phyloP scores from a whole-genome alignment of 2,329 filamentous ascomycete species.

The Phialocephala sp. region DNA sequence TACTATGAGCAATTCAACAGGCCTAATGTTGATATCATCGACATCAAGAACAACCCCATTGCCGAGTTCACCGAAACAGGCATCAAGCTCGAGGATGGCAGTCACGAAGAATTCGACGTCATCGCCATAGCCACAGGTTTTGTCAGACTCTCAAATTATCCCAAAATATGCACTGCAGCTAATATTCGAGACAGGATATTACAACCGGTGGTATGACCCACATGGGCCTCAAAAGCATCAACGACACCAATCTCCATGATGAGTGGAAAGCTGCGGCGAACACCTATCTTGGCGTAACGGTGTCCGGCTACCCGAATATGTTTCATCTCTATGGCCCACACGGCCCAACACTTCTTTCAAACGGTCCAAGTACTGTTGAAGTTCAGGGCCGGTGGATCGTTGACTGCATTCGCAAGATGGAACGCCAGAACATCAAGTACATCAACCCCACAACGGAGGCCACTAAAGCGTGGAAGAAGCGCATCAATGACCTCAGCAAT shows the following conservation, averaged over 20 bases:
- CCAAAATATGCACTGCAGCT: no score
- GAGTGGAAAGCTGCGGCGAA: conserved; percentile 50
- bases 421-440: conserved; percentile 52
- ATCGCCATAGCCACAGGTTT: conserved; percentile 46
- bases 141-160: no score
- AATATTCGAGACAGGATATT: conserved; percentile 31
- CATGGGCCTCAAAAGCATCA: conserved; percentile 51
- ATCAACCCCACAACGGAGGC: conserved; percentile 56
- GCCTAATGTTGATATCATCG: conserved; percentile 50
- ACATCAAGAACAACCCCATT: conserved; percentile 50
- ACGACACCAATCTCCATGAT: conserved; percentile 47
- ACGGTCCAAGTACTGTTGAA: conserved; percentile 60
- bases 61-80: conserved; percentile 45
- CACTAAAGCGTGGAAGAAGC: conserved; percentile 54
- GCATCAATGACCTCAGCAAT: conserved; percentile 54
- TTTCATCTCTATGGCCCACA: conserved; percentile 61
- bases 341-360: conserved; percentile 60
- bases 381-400: conserved; percentile 63
- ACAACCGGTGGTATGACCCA: conserved; percentile 52
- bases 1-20: conserved; percentile 57
- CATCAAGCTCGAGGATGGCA: conserved; percentile 41
- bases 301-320: conserved; percentile 56
- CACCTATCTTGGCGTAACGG: conserved; percentile 53
- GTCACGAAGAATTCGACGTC: conserved; percentile 37
- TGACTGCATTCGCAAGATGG: conserved; percentile 55